Evolutionary conservation across 2,329 filamentous ascomycete genomes (phyloP), one percentile per base, ranked within the genome.

Genomic region (Spiromastix sp.): DNA sequence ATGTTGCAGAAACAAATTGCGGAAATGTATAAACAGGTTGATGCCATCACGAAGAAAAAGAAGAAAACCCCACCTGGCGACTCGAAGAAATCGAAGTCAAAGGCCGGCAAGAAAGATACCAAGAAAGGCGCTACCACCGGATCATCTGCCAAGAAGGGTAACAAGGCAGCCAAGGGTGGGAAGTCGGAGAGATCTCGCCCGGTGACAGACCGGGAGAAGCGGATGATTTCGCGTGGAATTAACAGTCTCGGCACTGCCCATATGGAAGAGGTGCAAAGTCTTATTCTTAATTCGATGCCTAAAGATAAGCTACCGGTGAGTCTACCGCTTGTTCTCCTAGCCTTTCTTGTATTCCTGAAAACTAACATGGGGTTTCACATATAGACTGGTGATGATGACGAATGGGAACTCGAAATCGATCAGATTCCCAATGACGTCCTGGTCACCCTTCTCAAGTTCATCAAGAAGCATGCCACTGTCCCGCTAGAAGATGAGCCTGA

Each of bases 221-320:
- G 91, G 39, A 76, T 87, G 45, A 93, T 98, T 39, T 89, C 85
- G 2, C 79, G 81, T 39, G 82, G 83, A 10, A 91, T 94, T 44
- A 82, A 80, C 48, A 79, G 79, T 42, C 75, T 96, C 38, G 79
- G 86, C 12, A 80, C 81, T 32, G 68, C 70, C n/a, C 78, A 85
- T 46, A 81, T 94, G 51, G 73, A 79, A 32, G 76, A 77, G 46
- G 85, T 89, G 0, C 84, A 95, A 20, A 77, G 81, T 40, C 87
- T 96, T 42, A 96, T 98, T 53, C 85, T 93, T 56, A 77, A 76
- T 45, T n/a, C n/a, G n/a, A n/a, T n/a, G n/a, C n/a, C n/a, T n/a
- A n/a, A n/a, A n/a, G n/a, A n/a, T n/a, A n/a, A n/a, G n/a, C n/a
- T n/a, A n/a, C n/a, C n/a, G n/a, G n/a, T n/a, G n/a, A n/a, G n/a